These are phyloP conservation scores for Amphichorda felina DNA, from an alignment of 2,329 filamentous ascomycete species.

Conservation along the genomic window DNA sequence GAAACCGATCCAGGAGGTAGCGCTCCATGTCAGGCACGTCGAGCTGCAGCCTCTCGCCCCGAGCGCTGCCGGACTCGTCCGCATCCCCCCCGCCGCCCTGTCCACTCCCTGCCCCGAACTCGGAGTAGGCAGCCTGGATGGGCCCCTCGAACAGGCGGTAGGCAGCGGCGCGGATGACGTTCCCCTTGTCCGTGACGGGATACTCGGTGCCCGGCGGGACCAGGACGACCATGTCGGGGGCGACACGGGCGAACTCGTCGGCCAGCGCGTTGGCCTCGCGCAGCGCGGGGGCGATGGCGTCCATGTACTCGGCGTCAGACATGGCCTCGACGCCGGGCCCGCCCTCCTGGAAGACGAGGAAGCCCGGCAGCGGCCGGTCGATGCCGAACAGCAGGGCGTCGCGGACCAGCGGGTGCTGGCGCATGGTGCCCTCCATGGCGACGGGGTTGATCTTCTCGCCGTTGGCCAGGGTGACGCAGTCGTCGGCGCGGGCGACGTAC, in stretches of 20 bases:
- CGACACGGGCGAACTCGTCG: slow-evolving; percentile 22
- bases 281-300: slow-evolving; percentile 17
- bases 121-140: no score
- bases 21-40: no score
- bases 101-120: no score
- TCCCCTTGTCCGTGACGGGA: slow-evolving; percentile 40
- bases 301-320: slow-evolving; percentile 15
- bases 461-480: slow-evolving; percentile 46
- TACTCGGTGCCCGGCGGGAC: slow-evolving; percentile 26
- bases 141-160: no score
- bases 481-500: slow-evolving; percentile 46
- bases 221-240: slow-evolving; percentile 34
- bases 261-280: slow-evolving; percentile 13
- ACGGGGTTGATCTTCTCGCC: slow-evolving; percentile 60
- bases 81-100: no score
- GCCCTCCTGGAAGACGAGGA: no score
- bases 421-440: slow-evolving; percentile 43
- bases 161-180: slow-evolving; percentile 35
- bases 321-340: slow-evolving; percentile 32
- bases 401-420: slow-evolving; percentile 26
- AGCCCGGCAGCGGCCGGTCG: slow-evolving; percentile 40
- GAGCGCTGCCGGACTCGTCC: no score
- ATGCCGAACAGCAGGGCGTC: slow-evolving; percentile 52
- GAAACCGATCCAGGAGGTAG: no score
- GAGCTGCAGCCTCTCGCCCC: no score